phyloP scores from a whole-genome alignment of 768 basidiomycete genomes.

The Gymnopilus junonius region DNA sequence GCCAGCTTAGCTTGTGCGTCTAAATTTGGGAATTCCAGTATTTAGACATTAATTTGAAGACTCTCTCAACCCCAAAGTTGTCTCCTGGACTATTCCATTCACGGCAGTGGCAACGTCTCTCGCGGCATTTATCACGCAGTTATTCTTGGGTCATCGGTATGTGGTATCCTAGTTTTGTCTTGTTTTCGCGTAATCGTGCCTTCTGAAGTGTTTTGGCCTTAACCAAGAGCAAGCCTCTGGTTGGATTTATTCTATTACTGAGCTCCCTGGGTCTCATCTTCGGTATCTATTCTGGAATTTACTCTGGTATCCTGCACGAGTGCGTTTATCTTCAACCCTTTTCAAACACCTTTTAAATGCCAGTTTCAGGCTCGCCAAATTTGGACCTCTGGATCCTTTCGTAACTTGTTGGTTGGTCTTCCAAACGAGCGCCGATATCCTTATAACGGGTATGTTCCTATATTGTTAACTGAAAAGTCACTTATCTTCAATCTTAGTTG shows the following conservation, averaged over 20 bases:
- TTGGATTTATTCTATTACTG: slow-evolving; percentile 38
- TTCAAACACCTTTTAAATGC: not conserved
- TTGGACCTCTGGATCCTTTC: slow-evolving; percentile 42
- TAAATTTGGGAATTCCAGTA: not conserved
- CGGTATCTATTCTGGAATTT: slow-evolving; percentile 46
- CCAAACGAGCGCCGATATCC: slow-evolving; percentile 47
- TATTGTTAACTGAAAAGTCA: not conserved
- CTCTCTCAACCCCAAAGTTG: slow-evolving; percentile 28
- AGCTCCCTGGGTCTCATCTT: slow-evolving; percentile 46
- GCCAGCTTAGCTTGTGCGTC: slow-evolving; percentile 36
- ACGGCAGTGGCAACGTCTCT: slow-evolving; percentile 51
- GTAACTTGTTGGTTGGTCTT: slow-evolving; percentile 52
- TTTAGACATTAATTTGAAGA: not conserved
- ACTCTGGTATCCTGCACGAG: slow-evolving; percentile 45
- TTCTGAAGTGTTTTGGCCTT: slow-evolving; percentile 36
- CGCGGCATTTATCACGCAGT: slow-evolving; percentile 54
- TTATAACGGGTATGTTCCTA: slow-evolving; percentile 46
- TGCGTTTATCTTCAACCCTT: slow-evolving; percentile 28
- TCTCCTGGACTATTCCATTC: slow-evolving; percentile 55
- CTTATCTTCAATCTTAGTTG: slow-evolving; percentile 15
- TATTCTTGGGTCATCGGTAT: slow-evolving; percentile 50
- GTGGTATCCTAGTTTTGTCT: slow-evolving; percentile 9
- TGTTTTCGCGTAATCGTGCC: not conserved
- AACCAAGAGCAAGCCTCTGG: slow-evolving; percentile 39
- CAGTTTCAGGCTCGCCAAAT: slow-evolving; percentile 41